Percentiles rank a stretch among this genome's conserved stretches.
phyloP scores from a whole-genome alignment of 1,284 basidiomycete genomes.

The Cryptococcus floricola region DNA sequence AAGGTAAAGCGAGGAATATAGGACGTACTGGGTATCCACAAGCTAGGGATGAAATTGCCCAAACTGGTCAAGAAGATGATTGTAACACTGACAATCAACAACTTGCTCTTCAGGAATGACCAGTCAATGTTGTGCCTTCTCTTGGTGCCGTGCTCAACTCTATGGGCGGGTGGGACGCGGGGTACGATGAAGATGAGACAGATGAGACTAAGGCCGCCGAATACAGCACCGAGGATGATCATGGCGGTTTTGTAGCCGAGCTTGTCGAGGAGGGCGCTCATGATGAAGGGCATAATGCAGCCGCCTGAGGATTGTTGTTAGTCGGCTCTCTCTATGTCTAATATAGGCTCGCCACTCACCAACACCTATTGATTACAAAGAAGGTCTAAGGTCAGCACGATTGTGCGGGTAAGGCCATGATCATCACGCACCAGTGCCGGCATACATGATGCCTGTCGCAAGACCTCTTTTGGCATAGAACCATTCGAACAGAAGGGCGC shows the following conservation, averaged over 20 bases:
- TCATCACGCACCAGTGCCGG: constrained; percentile 14
- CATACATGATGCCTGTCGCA: constrained; percentile 45
- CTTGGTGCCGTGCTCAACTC: constrained; percentile 1
- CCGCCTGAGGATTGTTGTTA: constrained; percentile 23
- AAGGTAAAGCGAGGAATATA: background rate
- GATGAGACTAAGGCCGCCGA: constrained; percentile 25
- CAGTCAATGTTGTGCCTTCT: constrained; percentile 19
- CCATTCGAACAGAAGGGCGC: constrained; percentile 46
- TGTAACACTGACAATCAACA: constrained; percentile 33
- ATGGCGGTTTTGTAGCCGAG: constrained; percentile 48
- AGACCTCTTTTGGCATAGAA: constrained; percentile 42
- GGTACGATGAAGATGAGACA: constrained; percentile 41
- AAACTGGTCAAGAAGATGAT: constrained; percentile 41
- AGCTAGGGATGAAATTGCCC: constrained; percentile 46
- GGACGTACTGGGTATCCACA: constrained; percentile 45
- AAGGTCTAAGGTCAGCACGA: too few species aligned
- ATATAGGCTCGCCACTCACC: too few species aligned
- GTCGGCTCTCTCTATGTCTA: too few species aligned
- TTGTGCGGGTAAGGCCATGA: too few species aligned
- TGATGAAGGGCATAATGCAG: constrained; percentile 44
- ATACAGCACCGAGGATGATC: constrained; percentile 40
- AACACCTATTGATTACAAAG: too few species aligned
- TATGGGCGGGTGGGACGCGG: constrained; percentile 39
- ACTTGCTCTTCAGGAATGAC: constrained; percentile 23
- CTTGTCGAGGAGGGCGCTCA: constrained; percentile 31